Evolutionary conservation across 2,329 filamentous ascomycete species (phyloP).

Genomic region (Pseudocercospora vitis): DNA sequence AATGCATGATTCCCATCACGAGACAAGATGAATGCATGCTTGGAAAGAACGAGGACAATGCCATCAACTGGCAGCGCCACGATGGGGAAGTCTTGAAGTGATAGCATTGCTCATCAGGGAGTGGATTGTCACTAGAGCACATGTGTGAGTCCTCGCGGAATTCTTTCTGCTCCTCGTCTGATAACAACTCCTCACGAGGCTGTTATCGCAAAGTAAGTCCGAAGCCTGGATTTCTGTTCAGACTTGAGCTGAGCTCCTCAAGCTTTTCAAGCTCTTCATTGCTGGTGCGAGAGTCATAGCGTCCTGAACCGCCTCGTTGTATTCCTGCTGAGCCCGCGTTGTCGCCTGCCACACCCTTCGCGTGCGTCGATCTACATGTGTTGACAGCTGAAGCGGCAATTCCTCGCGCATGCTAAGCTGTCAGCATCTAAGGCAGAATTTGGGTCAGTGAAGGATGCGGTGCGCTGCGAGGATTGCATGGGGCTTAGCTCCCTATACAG

Average conservation of each 20-base stretch:
- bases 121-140: background rate
- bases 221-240: no score
- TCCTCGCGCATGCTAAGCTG: background rate
- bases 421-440: background rate
- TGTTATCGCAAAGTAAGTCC: no score
- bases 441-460: background rate
- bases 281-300: slow-evolving; percentile 27
- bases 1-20: no score
- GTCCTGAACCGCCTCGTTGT: slow-evolving; percentile 25
- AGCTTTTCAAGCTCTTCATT: slow-evolving; percentile 24
- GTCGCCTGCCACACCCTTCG: slow-evolving; percentile 1
- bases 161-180: no score
- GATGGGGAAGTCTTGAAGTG: background rate
- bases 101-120: background rate
- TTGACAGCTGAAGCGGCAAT: slow-evolving; percentile 13
- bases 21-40: no score
- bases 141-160: slow-evolving; percentile 24
- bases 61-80: background rate
- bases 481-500: no score
- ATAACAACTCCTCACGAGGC: slow-evolving; percentile 25
- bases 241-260: slow-evolving; percentile 12
- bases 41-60: no score
- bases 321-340: slow-evolving; percentile 22
- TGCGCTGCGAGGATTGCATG: no score
- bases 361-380: slow-evolving; percentile 12